Evolutionary conservation across 495 filamentous ascomycete genomes (phyloP), one percentile per base, ranked within the genome.

Genomic region (Neurospora sp.): DNA sequence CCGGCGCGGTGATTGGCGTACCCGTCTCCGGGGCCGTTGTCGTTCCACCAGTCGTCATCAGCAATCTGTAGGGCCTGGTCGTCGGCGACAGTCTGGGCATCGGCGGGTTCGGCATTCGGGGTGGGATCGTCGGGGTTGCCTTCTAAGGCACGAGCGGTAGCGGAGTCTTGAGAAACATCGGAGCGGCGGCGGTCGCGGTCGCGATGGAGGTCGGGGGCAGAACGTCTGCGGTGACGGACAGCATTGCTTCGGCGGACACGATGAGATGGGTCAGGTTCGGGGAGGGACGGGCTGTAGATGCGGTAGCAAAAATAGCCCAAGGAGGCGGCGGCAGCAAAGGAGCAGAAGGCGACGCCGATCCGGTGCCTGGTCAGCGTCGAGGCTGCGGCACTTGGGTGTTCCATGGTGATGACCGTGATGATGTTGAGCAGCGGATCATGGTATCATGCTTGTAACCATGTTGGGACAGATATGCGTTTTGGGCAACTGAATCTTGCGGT

Each of bases 201-300:
- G 37, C 78, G 72, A 70, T 74, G 71, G 54, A 72, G 40, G 69
- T 77, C 69, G 31, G 76, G 77, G 54, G 75, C 69, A 66, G 82
- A 82, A 48, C 79, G 76, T 38, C 84, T 76, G 34, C 82, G 84
- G 54, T 86, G 83, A 71, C 87, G 86, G 48, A 89, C 73, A 3
- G 89, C 89, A 77, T 90, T 90, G 74, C 89, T 88, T 42, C 89
- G 81, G 72, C 86, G 89, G 8, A 91, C 79, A 21, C 79, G 78
- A n/a, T 76, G 75, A 19, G 72, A 76, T 9, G 78, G 69, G 5
- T 74, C 74, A 45, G 76, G 72, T 38, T 77, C 74, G 72, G 79
- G 71, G 17, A 71, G 70, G 19, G 77, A 71, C 37, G 78, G 74
- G 43, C 79, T 73, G 59, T 74, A 81, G 70, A 72, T 38, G 48